Evolutionary conservation across 768 basidiomycete species (phyloP).

Genomic region (Tylopilus subfusipes): DNA sequence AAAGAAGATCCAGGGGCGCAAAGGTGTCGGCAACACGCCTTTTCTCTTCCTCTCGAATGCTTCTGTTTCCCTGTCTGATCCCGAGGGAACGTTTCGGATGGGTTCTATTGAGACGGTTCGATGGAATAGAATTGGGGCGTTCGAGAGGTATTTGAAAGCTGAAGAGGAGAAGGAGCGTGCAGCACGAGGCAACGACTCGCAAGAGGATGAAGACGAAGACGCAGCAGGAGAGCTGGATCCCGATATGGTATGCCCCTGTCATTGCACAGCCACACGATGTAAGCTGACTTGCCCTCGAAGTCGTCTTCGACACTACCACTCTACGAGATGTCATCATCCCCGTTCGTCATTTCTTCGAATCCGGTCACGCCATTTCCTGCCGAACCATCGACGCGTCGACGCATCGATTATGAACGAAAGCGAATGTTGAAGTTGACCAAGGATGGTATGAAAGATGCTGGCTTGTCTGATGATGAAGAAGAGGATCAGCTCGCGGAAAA

Average conservation of each 20-base stretch:
- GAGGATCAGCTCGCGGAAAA: conserved; percentile 19
- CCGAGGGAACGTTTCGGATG: conserved; percentile 20
- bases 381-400: conserved; percentile 24
- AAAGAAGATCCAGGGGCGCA: conserved; percentile 46
- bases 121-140: conserved; percentile 29
- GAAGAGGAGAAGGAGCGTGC: conserved; percentile 28
- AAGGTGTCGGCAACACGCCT: conserved; percentile 59
- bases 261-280: background rate
- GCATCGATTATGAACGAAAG: conserved; percentile 31
- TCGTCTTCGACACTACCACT: conserved; percentile 29
- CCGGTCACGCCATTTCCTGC: conserved; percentile 31
- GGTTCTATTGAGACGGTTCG: conserved; percentile 25
- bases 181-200: conserved; percentile 12
- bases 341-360: conserved; percentile 25
- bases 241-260: conserved; percentile 20
- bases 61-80: conserved; percentile 26
- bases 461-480: conserved; percentile 22
- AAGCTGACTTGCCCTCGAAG: conserved; percentile 5
- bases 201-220: conserved; percentile 23
- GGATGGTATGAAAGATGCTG: conserved; percentile 27
- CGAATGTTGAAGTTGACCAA: conserved; percentile 29
- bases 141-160: conserved; percentile 25
- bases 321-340: conserved; percentile 25
- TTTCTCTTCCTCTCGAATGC: conserved; percentile 56
- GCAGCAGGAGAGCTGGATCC: conserved; percentile 28